These are phyloP conservation scores for Usnea hakonensis DNA, from an alignment of 495 filamentous ascomycete genomes.

Conservation along the genomic window DNA sequence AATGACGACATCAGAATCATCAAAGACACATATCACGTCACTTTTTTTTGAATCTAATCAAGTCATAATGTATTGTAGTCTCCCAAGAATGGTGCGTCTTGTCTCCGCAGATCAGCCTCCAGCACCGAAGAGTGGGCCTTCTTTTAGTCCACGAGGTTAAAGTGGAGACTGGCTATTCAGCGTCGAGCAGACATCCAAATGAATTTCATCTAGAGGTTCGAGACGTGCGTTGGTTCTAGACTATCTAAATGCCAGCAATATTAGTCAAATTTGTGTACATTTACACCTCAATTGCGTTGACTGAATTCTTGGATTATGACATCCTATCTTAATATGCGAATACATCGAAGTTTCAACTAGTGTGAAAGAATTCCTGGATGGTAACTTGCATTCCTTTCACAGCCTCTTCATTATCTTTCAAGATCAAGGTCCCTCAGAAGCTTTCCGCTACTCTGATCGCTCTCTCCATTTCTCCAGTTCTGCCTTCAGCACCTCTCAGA, in stretches of 20 bases:
- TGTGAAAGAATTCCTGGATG: too few relatives aligned
- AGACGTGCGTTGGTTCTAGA: slow-evolving; percentile 1
- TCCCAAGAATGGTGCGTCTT: slow-evolving; percentile 15
- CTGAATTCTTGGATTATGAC: background rate
- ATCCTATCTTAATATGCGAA: too few relatives aligned
- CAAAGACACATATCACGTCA: background rate
- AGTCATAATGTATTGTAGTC: background rate
- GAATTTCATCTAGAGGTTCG: background rate
- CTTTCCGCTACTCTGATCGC: too few relatives aligned
- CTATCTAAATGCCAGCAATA: background rate
- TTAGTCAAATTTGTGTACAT: background rate
- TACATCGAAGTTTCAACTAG: too few relatives aligned
- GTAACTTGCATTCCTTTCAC: too few relatives aligned
- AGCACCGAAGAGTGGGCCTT: slow-evolving; percentile 26
- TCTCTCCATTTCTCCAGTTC: too few relatives aligned
- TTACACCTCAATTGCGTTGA: background rate
- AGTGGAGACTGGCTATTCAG: slow-evolving; percentile 24
- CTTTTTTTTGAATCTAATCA: background rate
- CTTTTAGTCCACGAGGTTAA: slow-evolving; percentile 25
- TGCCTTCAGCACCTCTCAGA: too few relatives aligned
- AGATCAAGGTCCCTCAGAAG: too few relatives aligned
- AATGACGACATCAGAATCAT: background rate
- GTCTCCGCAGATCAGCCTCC: slow-evolving; percentile 26
- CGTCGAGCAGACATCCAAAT: slow-evolving; percentile 25
- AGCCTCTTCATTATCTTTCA: too few relatives aligned